Evolutionary conservation across 2,329 filamentous ascomycete genomes (phyloP), one percentile per base, ranked within the genome.

Genomic region (Phoma sp.): DNA sequence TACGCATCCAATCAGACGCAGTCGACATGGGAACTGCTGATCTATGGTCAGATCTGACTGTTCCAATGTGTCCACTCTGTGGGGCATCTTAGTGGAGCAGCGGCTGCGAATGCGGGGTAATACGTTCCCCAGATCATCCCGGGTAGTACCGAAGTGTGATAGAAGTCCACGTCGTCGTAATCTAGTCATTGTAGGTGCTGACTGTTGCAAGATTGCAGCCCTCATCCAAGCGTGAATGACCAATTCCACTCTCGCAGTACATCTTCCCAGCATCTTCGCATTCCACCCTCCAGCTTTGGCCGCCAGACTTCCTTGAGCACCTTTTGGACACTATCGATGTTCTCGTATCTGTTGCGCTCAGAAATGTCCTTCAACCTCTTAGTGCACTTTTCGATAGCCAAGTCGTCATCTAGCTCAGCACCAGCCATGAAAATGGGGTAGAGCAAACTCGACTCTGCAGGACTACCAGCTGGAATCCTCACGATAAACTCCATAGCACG

Each of bases 391-490:
- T 68, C 60, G 13, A 71, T 74, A 6, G 71, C 68, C 1, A 57
- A 31, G 40, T 70, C 68, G 22, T 65, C 64, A 7, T 69, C 64
- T 12, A 74, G 51, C 41, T 74, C 72, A 31, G 72, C 70, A 2
- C 71, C 72, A 27, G 70, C 72, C 19, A 74, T 60, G 43, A 74
- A 73, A n/a, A 74, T 69, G 2, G 72, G 72, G 40, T 73, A 74
- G 4, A 74, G 58, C 46, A 74, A 43, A 46, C 71, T 73, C 1
- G 71, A 72, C 27, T 74, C 72, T 0, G 72, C 70, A 17, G 72
- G 60, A 41, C 71, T 74, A 3, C 72, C 72, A 5, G 70, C 60
- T 6, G 72, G 72, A 32, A 74, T 74, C 10, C 72, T 62, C 24
- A 67, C 57, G 15, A 74, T 68, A 43, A 73, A 74, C 19, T 74